These are phyloP conservation scores for Epichloe gansuensis DNA, from an alignment of 2,329 filamentous ascomycete species.

Conservation along the genomic window DNA sequence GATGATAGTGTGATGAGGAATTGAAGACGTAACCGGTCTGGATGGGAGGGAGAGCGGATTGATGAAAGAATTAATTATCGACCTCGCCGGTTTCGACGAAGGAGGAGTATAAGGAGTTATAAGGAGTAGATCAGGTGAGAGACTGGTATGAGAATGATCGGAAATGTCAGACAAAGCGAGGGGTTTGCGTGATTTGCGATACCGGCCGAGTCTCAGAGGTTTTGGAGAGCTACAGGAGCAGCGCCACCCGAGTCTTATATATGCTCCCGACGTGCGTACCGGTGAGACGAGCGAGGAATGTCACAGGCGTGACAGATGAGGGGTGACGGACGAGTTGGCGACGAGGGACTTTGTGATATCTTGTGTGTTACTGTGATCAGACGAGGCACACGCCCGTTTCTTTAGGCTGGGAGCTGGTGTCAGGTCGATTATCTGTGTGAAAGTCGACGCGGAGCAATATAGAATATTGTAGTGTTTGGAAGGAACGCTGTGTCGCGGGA, in stretches of 20 bases:
- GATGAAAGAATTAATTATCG: background rate
- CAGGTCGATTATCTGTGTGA: slow-evolving; percentile 2
- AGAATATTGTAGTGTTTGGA: slow-evolving; percentile 1
- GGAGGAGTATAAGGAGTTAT: background rate
- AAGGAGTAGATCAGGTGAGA: slow-evolving; percentile 1
- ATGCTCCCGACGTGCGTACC: background rate
- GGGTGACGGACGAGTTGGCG: slow-evolving; percentile 8
- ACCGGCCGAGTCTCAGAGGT: slow-evolving; percentile 5
- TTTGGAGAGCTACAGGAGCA: slow-evolving; percentile 3
- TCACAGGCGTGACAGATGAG: slow-evolving; percentile 4
- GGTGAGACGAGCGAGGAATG: slow-evolving; percentile 7
- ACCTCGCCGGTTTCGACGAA: background rate
- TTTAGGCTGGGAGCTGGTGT: slow-evolving; percentile 4
- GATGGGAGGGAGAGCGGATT: background rate
- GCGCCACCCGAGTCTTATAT: slow-evolving; percentile 8
- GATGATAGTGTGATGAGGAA: background rate
- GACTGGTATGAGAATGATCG: slow-evolving; percentile 5
- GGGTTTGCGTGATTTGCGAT: slow-evolving; percentile 1
- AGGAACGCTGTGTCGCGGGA: slow-evolving; percentile 6
- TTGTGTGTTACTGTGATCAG: slow-evolving; percentile 1
- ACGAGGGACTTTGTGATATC: background rate
- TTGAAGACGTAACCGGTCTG: background rate
- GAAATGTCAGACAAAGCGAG: slow-evolving; percentile 5
- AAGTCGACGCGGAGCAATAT: background rate
- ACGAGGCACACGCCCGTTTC: background rate